Evolutionary conservation across 495 filamentous ascomycete species (phyloP), one percentile per base, ranked within the genome.

Genomic region (Oidiodendron maius): DNA sequence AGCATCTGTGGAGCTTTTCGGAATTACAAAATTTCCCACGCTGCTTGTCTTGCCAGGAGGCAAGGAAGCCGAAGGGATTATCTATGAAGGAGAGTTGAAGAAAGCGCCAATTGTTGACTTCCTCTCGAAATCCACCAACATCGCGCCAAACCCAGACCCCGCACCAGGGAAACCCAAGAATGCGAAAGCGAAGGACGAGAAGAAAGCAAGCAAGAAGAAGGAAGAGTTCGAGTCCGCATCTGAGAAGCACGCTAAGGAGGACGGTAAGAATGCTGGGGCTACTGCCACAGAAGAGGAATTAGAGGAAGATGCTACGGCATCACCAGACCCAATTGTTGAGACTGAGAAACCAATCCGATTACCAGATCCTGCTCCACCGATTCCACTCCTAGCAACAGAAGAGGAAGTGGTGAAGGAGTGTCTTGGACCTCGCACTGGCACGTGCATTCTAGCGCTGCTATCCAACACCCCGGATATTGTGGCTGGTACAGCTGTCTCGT

Each of bases 11-110:
- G 72, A 86, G 50, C 73, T 76, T 40, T 96, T 94, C 50, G 86
- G 83, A 43, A 71, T 97, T 17, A 70, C 72, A 6, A 78, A 82
- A 47, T 91, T 87, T 58, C 93, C 93, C 0, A 85, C 84, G 0
- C 68, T 99, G 9, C 67, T 97, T 16, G 75, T 97, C 20, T 65
- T 97, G 25, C 88, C 91, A 2, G 84, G 82, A 2, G 84, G 82
- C 15, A 71, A 74, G 46, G 79, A 81, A 18, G 62, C 75, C 15
- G 80, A 89, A 13, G 72, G 76, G 5, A 67, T 91, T 46, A 65
- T 84, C 23, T 96, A 91, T 60, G 73, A 87, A 17, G 91, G 93
- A 8, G 84, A 94, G 58, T 71, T 95, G 61, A 90, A 88, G 67
- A 96, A 95, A 66, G 76, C 84, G 17, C 73, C 79, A 26, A 83